Percentiles rank a stretch among this genome's conserved stretches.
Evolutionary conservation across 352 stramenopile genomes (phyloP).

Genomic region (Phytophthora pistaciae): DNA sequence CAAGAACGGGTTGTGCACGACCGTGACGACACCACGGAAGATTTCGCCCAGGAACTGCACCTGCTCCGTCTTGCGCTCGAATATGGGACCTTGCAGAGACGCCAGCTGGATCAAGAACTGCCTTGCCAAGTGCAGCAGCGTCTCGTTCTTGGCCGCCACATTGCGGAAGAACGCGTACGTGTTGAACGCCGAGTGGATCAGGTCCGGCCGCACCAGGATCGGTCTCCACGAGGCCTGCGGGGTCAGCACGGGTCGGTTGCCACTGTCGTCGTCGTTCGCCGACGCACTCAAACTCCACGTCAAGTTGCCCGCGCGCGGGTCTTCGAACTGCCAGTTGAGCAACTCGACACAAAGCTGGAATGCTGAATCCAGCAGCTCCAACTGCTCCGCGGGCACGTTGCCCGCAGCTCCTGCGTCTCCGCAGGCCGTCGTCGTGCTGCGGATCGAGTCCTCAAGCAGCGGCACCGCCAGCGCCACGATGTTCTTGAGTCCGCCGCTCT

Average conservation of each 20-base stretch:
- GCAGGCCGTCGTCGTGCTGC: conserved; percentile 59
- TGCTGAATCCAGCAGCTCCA: conserved; percentile 78
- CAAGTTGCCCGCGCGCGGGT: conserved; percentile 64
- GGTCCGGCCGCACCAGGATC: conserved; percentile 69
- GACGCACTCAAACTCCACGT: conserved; percentile 70
- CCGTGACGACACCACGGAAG: conserved; percentile 65
- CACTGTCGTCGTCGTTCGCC: conserved; percentile 35
- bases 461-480: conserved; percentile 70
- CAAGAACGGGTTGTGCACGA: conserved; percentile 82
- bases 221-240: conserved; percentile 76
- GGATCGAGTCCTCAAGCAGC: conserved; percentile 78
- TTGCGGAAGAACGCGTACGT: conserved; percentile 86
- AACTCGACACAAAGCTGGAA: conserved; percentile 84
- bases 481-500: conserved; percentile 62
- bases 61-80: conserved; percentile 66
- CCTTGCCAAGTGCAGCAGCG: conserved; percentile 75
- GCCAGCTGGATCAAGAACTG: conserved; percentile 87
- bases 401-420: conserved; percentile 37
- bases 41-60: conserved; percentile 78
- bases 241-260: conserved; percentile 51
- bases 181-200: conserved; percentile 90
- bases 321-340: conserved; percentile 82
- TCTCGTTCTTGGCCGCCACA: conserved; percentile 73
- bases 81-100: conserved; percentile 79
- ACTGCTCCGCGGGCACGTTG: conserved; percentile 62